A percentile compares a stretch with the other conserved stretches of the same genome.
phyloP scores from a whole-genome alignment of 1,139 yeast species.

The Scheffersomyces insectosa region DNA sequence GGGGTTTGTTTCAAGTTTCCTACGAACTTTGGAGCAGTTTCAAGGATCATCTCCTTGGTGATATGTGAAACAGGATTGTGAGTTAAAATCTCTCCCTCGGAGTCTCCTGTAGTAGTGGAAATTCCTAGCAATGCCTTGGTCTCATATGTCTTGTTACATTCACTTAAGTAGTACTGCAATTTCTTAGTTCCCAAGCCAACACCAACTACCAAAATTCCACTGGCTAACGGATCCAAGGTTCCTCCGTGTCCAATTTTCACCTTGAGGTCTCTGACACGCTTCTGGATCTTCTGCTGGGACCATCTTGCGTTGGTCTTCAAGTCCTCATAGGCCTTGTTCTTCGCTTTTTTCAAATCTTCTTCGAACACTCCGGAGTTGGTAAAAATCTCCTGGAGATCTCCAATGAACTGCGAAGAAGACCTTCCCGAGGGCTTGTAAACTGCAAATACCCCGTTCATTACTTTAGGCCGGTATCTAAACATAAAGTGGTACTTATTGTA shows the following conservation, averaged over 20 bases:
- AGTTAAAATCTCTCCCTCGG: conserved; percentile 78
- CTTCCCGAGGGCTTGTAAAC: conserved; percentile 85
- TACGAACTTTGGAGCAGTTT: conserved; percentile 59
- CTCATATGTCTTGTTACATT: conserved; percentile 75
- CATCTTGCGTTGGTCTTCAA: conserved; percentile 49
- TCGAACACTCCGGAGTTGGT: conserved; percentile 61
- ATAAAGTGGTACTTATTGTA: conserved; percentile 4
- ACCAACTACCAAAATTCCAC: conserved; percentile 90
- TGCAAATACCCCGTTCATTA: conserved; percentile 91
- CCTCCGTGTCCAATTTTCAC: conserved; percentile 98
- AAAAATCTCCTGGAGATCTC: conserved; percentile 62
- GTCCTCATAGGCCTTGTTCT: conserved; percentile 29
- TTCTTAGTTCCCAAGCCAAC: conserved; percentile 87
- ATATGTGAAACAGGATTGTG: conserved; percentile 60
- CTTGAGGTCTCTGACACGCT: conserved; percentile 53
- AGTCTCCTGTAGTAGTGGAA: conserved; percentile 91
- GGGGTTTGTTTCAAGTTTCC: conserved; percentile 90
- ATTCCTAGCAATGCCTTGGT: conserved; percentile 86
- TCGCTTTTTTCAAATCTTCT: conserved; percentile 48
- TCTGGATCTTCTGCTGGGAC: conserved; percentile 44
- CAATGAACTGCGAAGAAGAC: conserved; percentile 74
- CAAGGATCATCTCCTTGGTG: conserved; percentile 51
- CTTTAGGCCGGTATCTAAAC: conserved; percentile 13
- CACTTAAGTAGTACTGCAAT: conserved; percentile 67
- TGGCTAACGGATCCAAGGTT: conserved; percentile 91